These are phyloP conservation scores for Aegilops speltoides DNA, from an alignment of 176 grass and related monocot species.

Conservation along the genomic window DNA sequence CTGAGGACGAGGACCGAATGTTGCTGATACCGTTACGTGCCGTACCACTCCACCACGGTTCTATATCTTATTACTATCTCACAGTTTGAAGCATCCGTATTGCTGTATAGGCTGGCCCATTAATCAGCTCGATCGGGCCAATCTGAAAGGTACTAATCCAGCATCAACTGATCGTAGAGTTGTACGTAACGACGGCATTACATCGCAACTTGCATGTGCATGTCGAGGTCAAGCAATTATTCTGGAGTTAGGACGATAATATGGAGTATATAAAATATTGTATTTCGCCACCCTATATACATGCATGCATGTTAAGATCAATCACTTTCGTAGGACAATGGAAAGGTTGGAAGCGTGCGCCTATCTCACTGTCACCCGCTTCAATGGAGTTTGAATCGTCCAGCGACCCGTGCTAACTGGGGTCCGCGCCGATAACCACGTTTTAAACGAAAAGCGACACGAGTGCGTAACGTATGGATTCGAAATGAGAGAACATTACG, in stretches of 20 bases:
- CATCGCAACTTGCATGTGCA: background rate
- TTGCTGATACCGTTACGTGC: background rate
- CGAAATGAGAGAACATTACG: no score
- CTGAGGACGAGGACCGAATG: background rate
- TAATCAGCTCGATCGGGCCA: background rate
- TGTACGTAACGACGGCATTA: background rate
- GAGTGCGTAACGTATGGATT: no score
- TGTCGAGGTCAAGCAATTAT: background rate
- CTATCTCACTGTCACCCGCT: conserved; percentile 1
- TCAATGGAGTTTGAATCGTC: conserved; percentile 3
- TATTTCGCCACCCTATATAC: background rate
- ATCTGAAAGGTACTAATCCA: background rate
- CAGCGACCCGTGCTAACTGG: background rate
- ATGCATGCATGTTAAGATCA: background rate
- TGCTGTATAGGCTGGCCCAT: background rate
- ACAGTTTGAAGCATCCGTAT: background rate
- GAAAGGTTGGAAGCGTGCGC: background rate
- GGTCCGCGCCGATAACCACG: background rate
- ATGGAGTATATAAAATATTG: background rate
- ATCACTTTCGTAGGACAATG: background rate
- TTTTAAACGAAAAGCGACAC: conserved; percentile 8
- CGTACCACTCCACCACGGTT: no score
- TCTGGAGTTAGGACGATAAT: background rate
- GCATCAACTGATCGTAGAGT: background rate
- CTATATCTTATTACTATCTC: background rate